Evolutionary conservation across 768 basidiomycete species (phyloP), one percentile per base, ranked within the genome.

Genomic region (Leccinum subtestaceum): DNA sequence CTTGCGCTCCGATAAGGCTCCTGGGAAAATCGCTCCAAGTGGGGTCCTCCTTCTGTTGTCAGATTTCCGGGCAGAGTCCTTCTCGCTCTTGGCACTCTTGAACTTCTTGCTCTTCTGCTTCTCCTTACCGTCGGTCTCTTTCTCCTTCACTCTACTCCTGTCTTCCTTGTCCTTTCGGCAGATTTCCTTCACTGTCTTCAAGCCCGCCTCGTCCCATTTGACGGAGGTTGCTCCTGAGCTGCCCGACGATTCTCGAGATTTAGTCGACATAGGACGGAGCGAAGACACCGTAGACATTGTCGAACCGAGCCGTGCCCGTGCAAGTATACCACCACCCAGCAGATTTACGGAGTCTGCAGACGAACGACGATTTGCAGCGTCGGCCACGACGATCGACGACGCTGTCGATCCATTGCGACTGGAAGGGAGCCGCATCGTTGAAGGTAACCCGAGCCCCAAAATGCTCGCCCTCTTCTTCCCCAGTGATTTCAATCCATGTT

Each of bases 391-490:
- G 2, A 64, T 56, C 1, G 77, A 75, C 0, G 77, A 77, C 36
- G 72, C 64, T 0, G 74, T 69, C 1, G 79, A 80, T 13, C 74
- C 76, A 34, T 54, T 61, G 47, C 72, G 73, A 55, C 63, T 49
- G 43, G 66, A 69, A 2, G 78, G 81, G 1, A 85, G 60, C 1
- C 84, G 75, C 68, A 80, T 73, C 6, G 81, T 79, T 2, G 84
- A 83, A 0, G 87, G 87, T 15, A 87, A 62, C 1, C 86, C 86
- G 2, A 89, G 70, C 47, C 78, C 87, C 10, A 90, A 75, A 53
- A 86, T 83, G 32, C 81, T 82, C 34, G 78, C 76, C 66, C 86
- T 88, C 80, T 84, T 86, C 67, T 78, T 80, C 1, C 81, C 75
- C 7, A 74, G 67, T 2, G 78, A 76, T 29, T 76, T 77, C 1